Evolutionary conservation across 805 yeast genomes (phyloP).

Genomic region (Deakozyma indianensis): DNA sequence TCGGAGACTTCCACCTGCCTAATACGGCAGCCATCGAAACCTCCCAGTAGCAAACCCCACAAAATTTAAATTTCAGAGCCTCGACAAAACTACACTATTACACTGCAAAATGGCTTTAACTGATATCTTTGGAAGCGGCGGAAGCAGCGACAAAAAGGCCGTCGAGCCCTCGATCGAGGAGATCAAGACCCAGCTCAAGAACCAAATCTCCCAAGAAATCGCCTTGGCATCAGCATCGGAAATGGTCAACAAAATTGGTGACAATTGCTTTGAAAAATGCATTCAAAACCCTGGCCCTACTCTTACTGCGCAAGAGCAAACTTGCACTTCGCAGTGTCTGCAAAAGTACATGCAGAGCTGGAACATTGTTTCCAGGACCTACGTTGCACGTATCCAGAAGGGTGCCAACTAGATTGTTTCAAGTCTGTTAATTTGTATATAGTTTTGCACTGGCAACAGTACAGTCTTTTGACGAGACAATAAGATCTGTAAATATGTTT

Average conservation of each 20-base stretch:
- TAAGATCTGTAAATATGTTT: no score
- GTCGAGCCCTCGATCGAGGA: conserved; percentile 15
- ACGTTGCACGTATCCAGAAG: conserved; percentile 61
- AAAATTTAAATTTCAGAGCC: no score
- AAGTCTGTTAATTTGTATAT: not conserved
- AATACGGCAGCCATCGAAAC: no score
- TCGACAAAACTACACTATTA: no score
- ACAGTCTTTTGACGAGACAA: no score
- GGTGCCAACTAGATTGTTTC: conserved; percentile 11
- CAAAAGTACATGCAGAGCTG: conserved; percentile 84
- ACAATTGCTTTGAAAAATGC: conserved; percentile 77
- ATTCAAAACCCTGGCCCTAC: conserved; percentile 43
- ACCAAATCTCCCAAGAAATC: conserved; percentile 63
- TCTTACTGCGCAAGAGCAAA: conserved; percentile 36
- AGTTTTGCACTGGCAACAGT: no score
- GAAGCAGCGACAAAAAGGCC: not conserved
- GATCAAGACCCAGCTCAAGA: conserved; percentile 48
- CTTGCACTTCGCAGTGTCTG: conserved; percentile 64
- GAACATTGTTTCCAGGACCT: conserved; percentile 70
- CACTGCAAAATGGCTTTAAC: conserved; percentile 1
- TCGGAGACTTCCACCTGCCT: no score
- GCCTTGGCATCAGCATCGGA: conserved; percentile 89
- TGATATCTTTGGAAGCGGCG: conserved; percentile 1
- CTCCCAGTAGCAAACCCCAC: no score
- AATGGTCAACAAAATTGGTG: conserved; percentile 70